phyloP scores from a whole-genome alignment of 129 eudicot genomes.

The Erigeron canadensis region DNA sequence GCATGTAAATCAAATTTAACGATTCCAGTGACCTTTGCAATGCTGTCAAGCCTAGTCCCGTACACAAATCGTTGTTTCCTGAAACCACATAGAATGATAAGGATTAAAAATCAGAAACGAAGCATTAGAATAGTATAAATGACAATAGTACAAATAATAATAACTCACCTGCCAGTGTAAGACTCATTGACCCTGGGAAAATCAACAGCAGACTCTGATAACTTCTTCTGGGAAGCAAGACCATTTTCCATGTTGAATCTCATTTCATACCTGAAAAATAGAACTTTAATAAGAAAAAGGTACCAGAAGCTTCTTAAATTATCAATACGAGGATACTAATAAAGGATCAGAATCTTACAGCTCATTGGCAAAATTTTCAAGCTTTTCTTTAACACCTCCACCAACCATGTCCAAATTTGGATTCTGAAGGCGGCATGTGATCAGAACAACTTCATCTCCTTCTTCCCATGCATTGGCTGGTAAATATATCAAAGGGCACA shows the following conservation, averaged over 20 bases:
- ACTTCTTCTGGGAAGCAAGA: conserved; percentile 72
- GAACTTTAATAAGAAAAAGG: conserved; percentile 16
- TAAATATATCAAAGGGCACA: conserved; percentile 5
- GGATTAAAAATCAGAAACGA: not conserved
- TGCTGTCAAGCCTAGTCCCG: conserved; percentile 74
- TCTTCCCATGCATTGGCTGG: conserved; percentile 99
- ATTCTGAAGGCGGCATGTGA: conserved; percentile 78
- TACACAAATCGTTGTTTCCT: conserved; percentile 95
- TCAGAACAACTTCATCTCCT: conserved; percentile 91
- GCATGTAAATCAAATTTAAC: conserved; percentile 89
- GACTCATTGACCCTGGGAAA: conserved; percentile 86
- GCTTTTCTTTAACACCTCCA: conserved; percentile 53
- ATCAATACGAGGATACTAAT: not conserved
- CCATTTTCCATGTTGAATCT: conserved; percentile 94
- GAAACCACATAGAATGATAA: conserved; percentile 20
- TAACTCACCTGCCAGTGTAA: conserved; percentile 79
- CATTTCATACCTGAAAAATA: conserved; percentile 77
- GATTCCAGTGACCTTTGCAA: conserved; percentile 78
- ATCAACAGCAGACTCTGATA: conserved; percentile 88
- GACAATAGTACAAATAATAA: not conserved
- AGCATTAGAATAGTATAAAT: not conserved
- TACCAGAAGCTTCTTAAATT: not conserved
- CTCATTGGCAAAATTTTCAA: conserved; percentile 69
- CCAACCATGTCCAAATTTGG: conserved; percentile 73
- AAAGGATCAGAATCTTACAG: conserved; percentile 51